Conservation (phyloP, 352 stramenopile genomes). For the Phytophthora ramorum region DNA sequence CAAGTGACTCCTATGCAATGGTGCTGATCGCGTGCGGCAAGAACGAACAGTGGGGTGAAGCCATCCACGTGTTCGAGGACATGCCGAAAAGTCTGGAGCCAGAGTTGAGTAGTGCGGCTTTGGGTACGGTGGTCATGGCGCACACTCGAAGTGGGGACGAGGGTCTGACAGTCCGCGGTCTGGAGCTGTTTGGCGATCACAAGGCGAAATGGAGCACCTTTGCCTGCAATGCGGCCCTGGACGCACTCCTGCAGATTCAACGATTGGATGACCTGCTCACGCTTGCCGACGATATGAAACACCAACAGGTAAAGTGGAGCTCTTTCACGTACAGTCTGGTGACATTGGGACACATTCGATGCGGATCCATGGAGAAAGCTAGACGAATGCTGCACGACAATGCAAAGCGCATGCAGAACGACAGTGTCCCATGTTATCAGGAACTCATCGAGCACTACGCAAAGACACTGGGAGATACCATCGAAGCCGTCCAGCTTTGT, state of each 20-base stretch:
- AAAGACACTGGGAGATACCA: slow-evolving; percentile 41
- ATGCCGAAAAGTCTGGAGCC: slow-evolving; percentile 41
- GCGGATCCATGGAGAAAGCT: slow-evolving; percentile 49
- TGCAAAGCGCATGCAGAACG: slow-evolving; percentile 45
- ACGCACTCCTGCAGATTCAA: slow-evolving; percentile 45
- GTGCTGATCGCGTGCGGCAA: slow-evolving; percentile 66
- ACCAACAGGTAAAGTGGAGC: slow-evolving; percentile 48
- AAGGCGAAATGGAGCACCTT: slow-evolving; percentile 53
- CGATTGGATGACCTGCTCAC: slow-evolving; percentile 48
- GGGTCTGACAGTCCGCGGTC: slow-evolving; percentile 22
- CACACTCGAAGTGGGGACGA: slow-evolving; percentile 50
- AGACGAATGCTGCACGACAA: slow-evolving; percentile 52
- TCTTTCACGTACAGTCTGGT: slow-evolving; percentile 56
- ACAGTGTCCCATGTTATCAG: slow-evolving; percentile 49
- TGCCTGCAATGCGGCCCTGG: slow-evolving; percentile 57
- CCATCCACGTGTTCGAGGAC: slow-evolving; percentile 54
- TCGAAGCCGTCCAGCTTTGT: slow-evolving; percentile 45
- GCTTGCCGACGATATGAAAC: slow-evolving; percentile 50
- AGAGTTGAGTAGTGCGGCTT: slow-evolving; percentile 40
- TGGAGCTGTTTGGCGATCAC: slow-evolving; percentile 52
- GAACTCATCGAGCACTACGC: slow-evolving; percentile 57
- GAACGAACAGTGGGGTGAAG: slow-evolving; percentile 53
- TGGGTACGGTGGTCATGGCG: slow-evolving; percentile 59
- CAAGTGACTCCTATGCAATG: slow-evolving; percentile 64
- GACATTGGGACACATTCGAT: slow-evolving; percentile 51